Percentiles rank a stretch among this genome's conserved stretches.
Conservation (phyloP, 306 rosid species). For the Cyamopsis tetragonoloba region DNA sequence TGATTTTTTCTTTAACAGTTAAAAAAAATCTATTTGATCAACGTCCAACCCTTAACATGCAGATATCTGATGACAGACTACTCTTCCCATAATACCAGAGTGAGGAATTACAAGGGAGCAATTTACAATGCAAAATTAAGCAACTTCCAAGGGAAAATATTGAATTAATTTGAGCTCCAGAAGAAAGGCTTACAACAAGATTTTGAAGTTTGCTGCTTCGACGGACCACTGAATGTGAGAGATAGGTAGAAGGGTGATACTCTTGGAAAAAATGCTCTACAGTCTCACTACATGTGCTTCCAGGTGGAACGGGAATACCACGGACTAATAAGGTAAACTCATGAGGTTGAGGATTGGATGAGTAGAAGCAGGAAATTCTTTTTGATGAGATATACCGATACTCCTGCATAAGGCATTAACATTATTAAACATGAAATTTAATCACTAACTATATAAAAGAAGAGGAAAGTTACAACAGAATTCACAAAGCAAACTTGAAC, state of each 20-base stretch:
- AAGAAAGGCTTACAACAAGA: slow-evolving; percentile 60
- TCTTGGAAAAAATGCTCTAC: slow-evolving; percentile 71
- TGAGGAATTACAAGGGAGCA: background rate
- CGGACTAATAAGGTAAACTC: slow-evolving; percentile 65
- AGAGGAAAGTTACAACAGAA: slow-evolving; percentile 2
- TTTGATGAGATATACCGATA: slow-evolving; percentile 55
- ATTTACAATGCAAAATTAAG: background rate
- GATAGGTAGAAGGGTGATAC: slow-evolving; percentile 73
- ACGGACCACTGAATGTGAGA: slow-evolving; percentile 58
- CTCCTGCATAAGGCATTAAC: slow-evolving; percentile 52
- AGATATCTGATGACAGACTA: slow-evolving; percentile 1
- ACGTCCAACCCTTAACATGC: background rate
- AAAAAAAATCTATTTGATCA: background rate
- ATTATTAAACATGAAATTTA: slow-evolving; percentile 13
- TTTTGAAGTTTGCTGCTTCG: slow-evolving; percentile 50
- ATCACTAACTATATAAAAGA: slow-evolving; percentile 1
- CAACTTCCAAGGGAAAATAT: background rate
- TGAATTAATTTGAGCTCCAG: slow-evolving; percentile 9
- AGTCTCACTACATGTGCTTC: slow-evolving; percentile 54
- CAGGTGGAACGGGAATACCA: slow-evolving; percentile 61
- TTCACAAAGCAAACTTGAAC: slow-evolving; percentile 20
- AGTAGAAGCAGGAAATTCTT: slow-evolving; percentile 50
- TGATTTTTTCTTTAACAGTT: background rate
- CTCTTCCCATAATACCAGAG: background rate
- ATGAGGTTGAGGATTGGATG: slow-evolving; percentile 61